Evolutionary conservation across 2,329 filamentous ascomycete species (phyloP).

Genomic region (Keithomyces neogunnii): DNA sequence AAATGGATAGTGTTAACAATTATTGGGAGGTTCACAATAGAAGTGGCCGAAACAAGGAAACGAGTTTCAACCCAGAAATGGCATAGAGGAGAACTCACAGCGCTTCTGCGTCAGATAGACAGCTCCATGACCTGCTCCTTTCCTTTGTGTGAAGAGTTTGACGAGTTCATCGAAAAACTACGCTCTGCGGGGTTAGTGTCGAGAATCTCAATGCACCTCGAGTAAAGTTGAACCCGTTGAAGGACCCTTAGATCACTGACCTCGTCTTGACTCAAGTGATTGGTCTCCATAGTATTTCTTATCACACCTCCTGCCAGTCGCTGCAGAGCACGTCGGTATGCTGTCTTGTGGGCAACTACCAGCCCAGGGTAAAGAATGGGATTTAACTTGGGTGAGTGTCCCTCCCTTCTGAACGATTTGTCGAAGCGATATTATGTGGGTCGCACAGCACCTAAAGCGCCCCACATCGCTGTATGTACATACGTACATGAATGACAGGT

Average conservation of each 20-base stretch:
- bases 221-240: neutral
- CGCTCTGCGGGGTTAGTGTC: neutral
- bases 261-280: constrained; percentile 30
- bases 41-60: neutral
- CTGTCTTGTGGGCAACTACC: neutral
- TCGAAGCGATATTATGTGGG: neutral
- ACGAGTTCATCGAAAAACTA: constrained; percentile 67
- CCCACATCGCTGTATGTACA: neutral
- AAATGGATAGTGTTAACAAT: neutral
- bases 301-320: neutral
- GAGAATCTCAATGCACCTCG: neutral
- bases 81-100: constrained; percentile 35
- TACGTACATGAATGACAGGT: no score
- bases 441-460: neutral
- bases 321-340: neutral
- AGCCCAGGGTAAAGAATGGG: neutral
- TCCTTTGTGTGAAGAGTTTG: constrained; percentile 58
- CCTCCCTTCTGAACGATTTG: no score
- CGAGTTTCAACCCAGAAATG: neutral
- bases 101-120: constrained; percentile 72
- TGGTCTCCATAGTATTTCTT: constrained; percentile 14
- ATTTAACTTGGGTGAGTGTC: no score
- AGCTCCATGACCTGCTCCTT: constrained; percentile 62
- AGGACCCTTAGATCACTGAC: constrained; percentile 15
- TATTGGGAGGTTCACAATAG: neutral